Evolutionary conservation across 768 basidiomycete genomes (phyloP).

Genomic region (Amanita pallidorosea): DNA sequence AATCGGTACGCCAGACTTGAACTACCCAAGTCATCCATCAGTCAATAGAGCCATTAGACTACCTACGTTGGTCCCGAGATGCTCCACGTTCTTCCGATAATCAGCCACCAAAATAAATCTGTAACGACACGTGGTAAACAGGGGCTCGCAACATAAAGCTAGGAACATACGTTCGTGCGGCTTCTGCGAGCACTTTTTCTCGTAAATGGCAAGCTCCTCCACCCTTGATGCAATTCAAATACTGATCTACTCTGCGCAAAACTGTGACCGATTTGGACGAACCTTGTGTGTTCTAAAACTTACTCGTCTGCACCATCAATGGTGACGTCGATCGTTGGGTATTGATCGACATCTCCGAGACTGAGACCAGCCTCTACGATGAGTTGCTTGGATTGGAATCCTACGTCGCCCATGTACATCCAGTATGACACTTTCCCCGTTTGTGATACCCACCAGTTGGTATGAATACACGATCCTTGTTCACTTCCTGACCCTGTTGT

Average conservation of each 20-base stretch:
- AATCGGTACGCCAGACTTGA: slow-evolving; percentile 81
- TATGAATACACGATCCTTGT: slow-evolving; percentile 77
- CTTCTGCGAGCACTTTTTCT: slow-evolving; percentile 97
- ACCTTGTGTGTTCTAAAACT: slow-evolving; percentile 15
- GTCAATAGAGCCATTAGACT: not conserved
- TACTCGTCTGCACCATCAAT: slow-evolving; percentile 97
- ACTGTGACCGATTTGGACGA: not conserved
- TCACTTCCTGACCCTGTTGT: slow-evolving; percentile 65
- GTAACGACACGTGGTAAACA: slow-evolving; percentile 3
- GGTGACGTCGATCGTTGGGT: slow-evolving; percentile 87
- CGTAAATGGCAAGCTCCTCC: slow-evolving; percentile 94
- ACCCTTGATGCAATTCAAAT: slow-evolving; percentile 92
- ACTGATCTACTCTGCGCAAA: slow-evolving; percentile 60
- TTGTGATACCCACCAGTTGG: slow-evolving; percentile 55
- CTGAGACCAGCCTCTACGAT: slow-evolving; percentile 71
- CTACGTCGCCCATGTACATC: slow-evolving; percentile 18
- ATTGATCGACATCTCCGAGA: slow-evolving; percentile 86
- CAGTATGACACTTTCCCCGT: not conserved
- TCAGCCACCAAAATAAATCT: slow-evolving; percentile 92
- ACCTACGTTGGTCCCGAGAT: slow-evolving; percentile 75
- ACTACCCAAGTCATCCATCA: slow-evolving; percentile 32
- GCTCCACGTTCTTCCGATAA: slow-evolving; percentile 83
- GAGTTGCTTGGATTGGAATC: slow-evolving; percentile 94
- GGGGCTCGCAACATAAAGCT: not conserved
- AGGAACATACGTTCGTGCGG: slow-evolving; percentile 58